Conservation (phyloP, 805 yeast genomes). For the Maudiozyma serrabonitensis region DNA sequence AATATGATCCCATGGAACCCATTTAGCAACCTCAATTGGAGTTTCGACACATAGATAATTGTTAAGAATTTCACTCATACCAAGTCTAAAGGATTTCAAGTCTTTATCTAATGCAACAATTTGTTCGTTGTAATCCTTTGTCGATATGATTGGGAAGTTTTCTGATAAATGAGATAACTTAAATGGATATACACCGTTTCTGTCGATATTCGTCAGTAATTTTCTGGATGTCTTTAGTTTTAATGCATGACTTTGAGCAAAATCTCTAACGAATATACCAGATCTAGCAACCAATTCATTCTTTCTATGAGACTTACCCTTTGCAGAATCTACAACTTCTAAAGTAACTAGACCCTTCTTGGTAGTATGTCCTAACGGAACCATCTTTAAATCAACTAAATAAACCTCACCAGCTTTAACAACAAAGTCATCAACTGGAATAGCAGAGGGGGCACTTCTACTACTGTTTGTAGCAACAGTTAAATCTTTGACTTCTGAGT, state of each 20-base stretch:
- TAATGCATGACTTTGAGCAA: constrained; percentile 68
- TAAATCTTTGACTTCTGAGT: constrained; percentile 30
- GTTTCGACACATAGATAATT: constrained; percentile 67
- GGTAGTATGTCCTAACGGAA: constrained; percentile 44
- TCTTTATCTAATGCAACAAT: constrained; percentile 41
- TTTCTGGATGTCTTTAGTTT: constrained; percentile 67
- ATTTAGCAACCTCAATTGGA: constrained; percentile 64
- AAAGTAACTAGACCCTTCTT: constrained; percentile 62
- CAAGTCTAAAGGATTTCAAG: constrained; percentile 56
- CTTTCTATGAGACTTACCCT: constrained; percentile 51
- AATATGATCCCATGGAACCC: constrained; percentile 59
- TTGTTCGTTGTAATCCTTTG: constrained; percentile 27
- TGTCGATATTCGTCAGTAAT: constrained; percentile 61
- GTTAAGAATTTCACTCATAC: constrained; percentile 70
- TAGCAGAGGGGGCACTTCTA: constrained; percentile 39
- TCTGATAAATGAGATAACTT: constrained; percentile 62
- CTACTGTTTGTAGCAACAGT: constrained; percentile 29
- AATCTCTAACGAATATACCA: constrained; percentile 75
- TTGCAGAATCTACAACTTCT: constrained; percentile 53
- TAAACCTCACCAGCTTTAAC: constrained; percentile 81
- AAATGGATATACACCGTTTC: constrained; percentile 82
- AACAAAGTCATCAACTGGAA: constrained; percentile 66
- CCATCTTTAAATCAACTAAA: constrained; percentile 72
- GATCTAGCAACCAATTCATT: constrained; percentile 49
- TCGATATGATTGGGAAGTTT: constrained; percentile 48